phyloP scores from a whole-genome alignment of 768 basidiomycete genomes.

The Hypholoma fasciculare region DNA sequence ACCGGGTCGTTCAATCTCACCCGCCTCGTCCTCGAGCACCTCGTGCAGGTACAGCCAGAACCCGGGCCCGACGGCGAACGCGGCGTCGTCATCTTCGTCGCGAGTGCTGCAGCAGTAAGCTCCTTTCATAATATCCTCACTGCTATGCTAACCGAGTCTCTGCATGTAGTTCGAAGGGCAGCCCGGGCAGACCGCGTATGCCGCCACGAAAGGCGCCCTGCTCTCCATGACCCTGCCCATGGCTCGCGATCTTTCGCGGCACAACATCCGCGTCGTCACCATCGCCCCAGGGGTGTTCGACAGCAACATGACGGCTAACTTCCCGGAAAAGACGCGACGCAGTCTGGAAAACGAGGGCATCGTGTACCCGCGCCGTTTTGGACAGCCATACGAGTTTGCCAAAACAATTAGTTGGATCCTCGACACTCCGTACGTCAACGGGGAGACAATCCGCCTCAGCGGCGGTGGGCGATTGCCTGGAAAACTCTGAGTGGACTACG shows the following conservation, averaged over 20 bases:
- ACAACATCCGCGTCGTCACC: constrained; percentile 54
- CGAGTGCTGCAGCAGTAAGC: constrained; percentile 54
- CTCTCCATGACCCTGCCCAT: constrained; percentile 60
- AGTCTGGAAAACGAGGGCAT: constrained; percentile 40
- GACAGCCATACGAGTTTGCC: constrained; percentile 49
- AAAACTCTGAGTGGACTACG: constrained; percentile 23
- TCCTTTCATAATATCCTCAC: too few relatives aligned
- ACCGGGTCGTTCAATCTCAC: constrained; percentile 63
- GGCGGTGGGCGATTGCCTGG: constrained; percentile 42
- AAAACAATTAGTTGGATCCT: constrained; percentile 49
- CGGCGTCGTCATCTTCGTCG: constrained; percentile 58
- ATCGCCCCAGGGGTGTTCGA: constrained; percentile 58
- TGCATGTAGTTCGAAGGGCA: constrained; percentile 50
- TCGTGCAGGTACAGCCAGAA: constrained; percentile 47
- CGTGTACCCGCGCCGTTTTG: constrained; percentile 47
- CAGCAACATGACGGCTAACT: constrained; percentile 41
- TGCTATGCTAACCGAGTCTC: too few relatives aligned
- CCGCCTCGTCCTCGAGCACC: constrained; percentile 49
- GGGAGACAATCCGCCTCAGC: constrained; percentile 48
- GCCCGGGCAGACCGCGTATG: constrained; percentile 57
- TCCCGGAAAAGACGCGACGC: constrained; percentile 34
- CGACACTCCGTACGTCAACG: constrained; percentile 56
- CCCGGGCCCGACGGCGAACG: constrained; percentile 50
- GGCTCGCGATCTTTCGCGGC: constrained; percentile 55
- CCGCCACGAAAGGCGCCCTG: constrained; percentile 57